Percentiles rank a stretch among this genome's conserved stretches.
Conservation (phyloP, 495 filamentous ascomycete genomes). For the Extremus antarcticus region DNA sequence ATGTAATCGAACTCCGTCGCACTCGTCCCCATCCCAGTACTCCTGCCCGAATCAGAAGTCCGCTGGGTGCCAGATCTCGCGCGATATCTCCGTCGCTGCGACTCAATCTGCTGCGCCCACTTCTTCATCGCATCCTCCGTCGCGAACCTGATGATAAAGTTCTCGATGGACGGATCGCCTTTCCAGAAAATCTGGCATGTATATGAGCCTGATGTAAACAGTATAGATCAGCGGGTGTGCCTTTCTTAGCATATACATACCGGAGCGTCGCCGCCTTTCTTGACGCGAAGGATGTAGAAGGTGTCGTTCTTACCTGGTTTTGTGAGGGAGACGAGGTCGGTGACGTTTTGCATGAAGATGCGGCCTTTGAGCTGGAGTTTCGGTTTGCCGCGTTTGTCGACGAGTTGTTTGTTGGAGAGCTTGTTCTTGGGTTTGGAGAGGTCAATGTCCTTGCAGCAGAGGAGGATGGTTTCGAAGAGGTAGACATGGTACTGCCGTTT, state of each 20-base stretch:
- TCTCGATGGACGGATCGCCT: constrained; percentile 89
- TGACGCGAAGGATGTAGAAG: constrained; percentile 1
- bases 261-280: neutral
- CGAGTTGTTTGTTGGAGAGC: constrained; percentile 55
- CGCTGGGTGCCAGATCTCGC: constrained; percentile 2
- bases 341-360: constrained; percentile 99
- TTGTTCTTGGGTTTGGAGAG: constrained; percentile 75
- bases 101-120: constrained; percentile 60
- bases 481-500: constrained; percentile 87
- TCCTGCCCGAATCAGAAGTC: neutral
- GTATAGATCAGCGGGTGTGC: neutral
- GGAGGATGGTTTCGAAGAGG: constrained; percentile 86
- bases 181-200: constrained; percentile 98
- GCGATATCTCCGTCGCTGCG: constrained; percentile 30
- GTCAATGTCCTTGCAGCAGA: constrained; percentile 93
- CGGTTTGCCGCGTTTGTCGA: constrained; percentile 61
- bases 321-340: constrained; percentile 70
- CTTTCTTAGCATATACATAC: neutral
- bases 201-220: constrained; percentile 55
- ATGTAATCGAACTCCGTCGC: constrained; percentile 75
- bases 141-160: constrained; percentile 83
- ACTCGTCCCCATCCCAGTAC: constrained; percentile 47
- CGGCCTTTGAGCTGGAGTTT: constrained; percentile 89
- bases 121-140: constrained; percentile 88
- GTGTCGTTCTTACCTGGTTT: constrained; percentile 57